Percentiles rank a stretch among this genome's conserved stretches.
These are phyloP conservation scores for Ambrosia hybrid DNA, from an alignment of 140 eudicot genomes.

Conservation along the genomic window DNA sequence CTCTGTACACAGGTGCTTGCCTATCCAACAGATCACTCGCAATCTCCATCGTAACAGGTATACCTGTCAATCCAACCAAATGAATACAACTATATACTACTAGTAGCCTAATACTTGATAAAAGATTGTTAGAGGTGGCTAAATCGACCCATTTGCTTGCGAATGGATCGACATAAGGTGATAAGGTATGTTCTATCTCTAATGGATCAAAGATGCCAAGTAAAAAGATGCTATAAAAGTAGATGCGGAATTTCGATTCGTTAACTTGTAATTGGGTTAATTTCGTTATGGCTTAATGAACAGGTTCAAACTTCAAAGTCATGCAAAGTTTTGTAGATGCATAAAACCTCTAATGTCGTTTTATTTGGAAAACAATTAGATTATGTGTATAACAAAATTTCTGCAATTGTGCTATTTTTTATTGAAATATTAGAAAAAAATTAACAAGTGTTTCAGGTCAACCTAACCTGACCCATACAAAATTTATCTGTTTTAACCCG, in stretches of 20 bases:
- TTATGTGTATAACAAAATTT: background rate
- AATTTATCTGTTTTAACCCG: background rate
- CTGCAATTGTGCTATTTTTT: background rate
- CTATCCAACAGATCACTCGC: conserved; percentile 97
- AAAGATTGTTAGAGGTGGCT: background rate
- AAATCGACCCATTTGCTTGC: background rate
- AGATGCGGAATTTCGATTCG: background rate
- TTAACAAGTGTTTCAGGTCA: background rate
- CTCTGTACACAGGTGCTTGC: conserved; percentile 93
- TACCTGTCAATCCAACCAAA: conserved; percentile 46
- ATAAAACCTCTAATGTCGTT: background rate
- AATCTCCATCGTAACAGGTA: conserved; percentile 93
- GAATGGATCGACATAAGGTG: background rate
- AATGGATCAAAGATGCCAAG: background rate
- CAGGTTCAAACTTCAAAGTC: background rate
- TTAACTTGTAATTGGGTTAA: background rate
- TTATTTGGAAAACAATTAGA: background rate
- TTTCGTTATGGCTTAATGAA: background rate
- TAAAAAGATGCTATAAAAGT: background rate
- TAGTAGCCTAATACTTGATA: background rate
- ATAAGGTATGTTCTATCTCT: background rate
- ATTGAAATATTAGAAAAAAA: background rate
- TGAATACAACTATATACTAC: conserved; percentile 11
- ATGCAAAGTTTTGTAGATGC: background rate
- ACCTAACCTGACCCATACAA: background rate